Base-by-base conservation (phyloP, 2,329 filamentous ascomycete genomes). In the Dactylellina sp. region DNA sequence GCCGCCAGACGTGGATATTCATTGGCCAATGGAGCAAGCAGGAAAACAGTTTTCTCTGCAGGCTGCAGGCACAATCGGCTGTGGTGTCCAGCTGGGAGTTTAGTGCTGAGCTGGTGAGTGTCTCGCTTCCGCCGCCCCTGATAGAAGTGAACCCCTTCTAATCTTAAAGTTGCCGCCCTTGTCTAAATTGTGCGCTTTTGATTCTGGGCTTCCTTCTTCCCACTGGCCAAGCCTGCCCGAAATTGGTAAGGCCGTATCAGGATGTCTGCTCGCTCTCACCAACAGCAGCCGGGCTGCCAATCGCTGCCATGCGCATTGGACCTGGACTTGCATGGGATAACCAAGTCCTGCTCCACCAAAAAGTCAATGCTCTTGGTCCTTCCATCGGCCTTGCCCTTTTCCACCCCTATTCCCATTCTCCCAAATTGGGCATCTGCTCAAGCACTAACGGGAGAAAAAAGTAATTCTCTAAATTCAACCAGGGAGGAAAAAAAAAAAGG, bases 161-260 rank as follows among this genome's bases (percentile, higher is more conserved):
- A 72, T 72, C 68, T 72, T 72, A 72, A 71, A 64, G 60, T 72
- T 64, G 60, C 68, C 68, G 68, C 59, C 57, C 68, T 60, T 72
- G 63, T 46, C 60, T 18, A 14, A 52, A 57, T 57, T 60, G 56
- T 60, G 63, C 63, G 35, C 63, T 68, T 68, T 68, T 66, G 62
- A 55, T 57, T 44, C 32, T 32, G 50, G 42, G 52, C 44, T 53
- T 68, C 44, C 53, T 53, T 53, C 59, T 66, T 60, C 53, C 18
- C 63, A 46, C 32, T 24, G 35, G 56, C 35, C 55, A n/a, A 50
- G 63, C 44, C 14, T 42, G 52, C 42, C 50, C 53, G 63, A 68
- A 68, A 68, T 68, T 68, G 53, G 46, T 60, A 59, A 68, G 53
- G 55, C 44, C 53, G 44, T 35, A 46, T 53, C 37, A 53, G 22